Evolutionary conservation across 192 early-diverging fungal species (phyloP), one percentile per base, ranked within the genome.

Genomic region (Coemansia sp.): DNA sequence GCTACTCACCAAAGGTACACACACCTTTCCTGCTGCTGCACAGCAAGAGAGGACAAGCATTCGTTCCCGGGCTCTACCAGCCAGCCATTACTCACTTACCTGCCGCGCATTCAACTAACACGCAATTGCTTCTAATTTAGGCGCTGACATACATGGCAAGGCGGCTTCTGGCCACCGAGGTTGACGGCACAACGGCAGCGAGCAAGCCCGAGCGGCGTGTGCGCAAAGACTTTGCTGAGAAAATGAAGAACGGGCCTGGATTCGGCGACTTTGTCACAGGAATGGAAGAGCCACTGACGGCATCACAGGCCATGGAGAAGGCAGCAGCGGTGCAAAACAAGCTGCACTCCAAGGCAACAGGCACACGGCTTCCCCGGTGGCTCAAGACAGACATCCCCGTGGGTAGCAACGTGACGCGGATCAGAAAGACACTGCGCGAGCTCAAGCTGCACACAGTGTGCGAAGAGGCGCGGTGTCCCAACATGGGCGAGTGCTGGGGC

Each of bases 401-500:
- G 14, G 91, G 93, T 44, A 60, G 80, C 44, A 86, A 88, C 51
- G 95, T 82, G 57, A 80, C 83, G 7, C 60, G 78, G 41, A 91
- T 98, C 65, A 93, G 94, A 69, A 86, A 83, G 60, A 92, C 95
- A 52, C 73, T 98, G 52, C 85, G 95, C 24, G 95, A 91, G 20
- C 80, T 98, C n/a, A 90, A 91, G 28, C 78, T 98, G 25, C 86
- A 95, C 59, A 98, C 95, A 49, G 93, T 98, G 15, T 98, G 95
- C 74, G 95, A 98, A 57, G 93, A 96, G 52, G 95, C 95, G 33
- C 78, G 87, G 54, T 98, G 95, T 69, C 95, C 95, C 22, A 98
- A 98, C 72, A 94, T 98, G 70, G 89, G 94, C 32, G 95, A 98
- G 65, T 98, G 95, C 78, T 98, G 95, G 95, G 94, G 94, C 51